These are phyloP conservation scores for Tylopilus intermedius DNA, from an alignment of 768 basidiomycete genomes.

Conservation along the genomic window DNA sequence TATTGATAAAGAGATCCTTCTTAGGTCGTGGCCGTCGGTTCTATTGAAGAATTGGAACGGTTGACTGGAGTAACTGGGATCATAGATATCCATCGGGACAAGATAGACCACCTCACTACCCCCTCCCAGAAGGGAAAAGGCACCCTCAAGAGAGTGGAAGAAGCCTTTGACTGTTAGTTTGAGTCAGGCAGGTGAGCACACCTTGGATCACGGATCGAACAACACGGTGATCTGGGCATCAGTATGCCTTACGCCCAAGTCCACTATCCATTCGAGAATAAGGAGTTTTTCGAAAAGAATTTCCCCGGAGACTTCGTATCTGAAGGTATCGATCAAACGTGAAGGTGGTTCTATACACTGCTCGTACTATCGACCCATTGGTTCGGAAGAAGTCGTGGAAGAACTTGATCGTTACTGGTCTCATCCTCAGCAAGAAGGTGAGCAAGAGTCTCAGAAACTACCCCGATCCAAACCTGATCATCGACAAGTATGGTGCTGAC, in stretches of 20 bases:
- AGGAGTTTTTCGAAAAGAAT: conserved; percentile 73
- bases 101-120: conserved; percentile 94
- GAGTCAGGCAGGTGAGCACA: conserved; percentile 86
- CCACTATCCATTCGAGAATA: conserved; percentile 98
- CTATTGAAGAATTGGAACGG: conserved; percentile 80
- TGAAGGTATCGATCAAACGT: conserved; percentile 97
- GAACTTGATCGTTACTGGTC: conserved; percentile 93
- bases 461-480: conserved; percentile 89
- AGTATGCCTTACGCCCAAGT: conserved; percentile 99
- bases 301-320: conserved; percentile 97
- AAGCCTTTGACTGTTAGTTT: conserved; percentile 99
- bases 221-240: conserved; percentile 2
- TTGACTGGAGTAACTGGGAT: conserved; percentile 82
- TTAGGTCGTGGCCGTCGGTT: conserved; percentile 80
- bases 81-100: conserved; percentile 88
- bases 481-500: conserved; percentile 91
- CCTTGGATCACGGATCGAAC: not conserved
- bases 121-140: conserved; percentile 90
- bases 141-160: conserved; percentile 80
- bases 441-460: conserved; percentile 96
- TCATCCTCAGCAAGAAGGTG: conserved; percentile 99
- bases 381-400: conserved; percentile 92
- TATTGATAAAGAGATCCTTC: conserved; percentile 1
- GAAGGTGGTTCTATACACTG: conserved; percentile 99
- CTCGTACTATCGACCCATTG: conserved; percentile 94